Conservation (phyloP, 805 yeast species). For the Ogataea methanolica region DNA sequence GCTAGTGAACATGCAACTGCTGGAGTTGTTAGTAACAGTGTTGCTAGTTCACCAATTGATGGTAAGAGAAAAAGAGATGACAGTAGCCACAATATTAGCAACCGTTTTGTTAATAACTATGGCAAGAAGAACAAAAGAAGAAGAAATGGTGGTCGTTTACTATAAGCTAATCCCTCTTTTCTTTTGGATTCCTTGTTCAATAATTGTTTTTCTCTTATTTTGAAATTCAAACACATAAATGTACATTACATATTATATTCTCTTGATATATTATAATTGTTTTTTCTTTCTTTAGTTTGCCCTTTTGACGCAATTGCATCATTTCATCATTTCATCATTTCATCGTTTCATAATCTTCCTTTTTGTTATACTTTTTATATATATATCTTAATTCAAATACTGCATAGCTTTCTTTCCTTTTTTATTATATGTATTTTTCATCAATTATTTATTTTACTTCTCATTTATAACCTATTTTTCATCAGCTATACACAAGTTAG, state of each 20-base stretch:
- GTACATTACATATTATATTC: background rate
- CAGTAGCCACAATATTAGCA: background rate
- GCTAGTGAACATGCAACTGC: background rate
- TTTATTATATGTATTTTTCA: too few relatives aligned
- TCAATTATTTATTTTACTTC: background rate
- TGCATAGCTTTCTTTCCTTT: too few relatives aligned
- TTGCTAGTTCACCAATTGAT: background rate
- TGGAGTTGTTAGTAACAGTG: background rate
- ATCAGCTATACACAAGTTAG: too few relatives aligned
- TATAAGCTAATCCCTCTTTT: background rate
- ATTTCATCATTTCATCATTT: background rate
- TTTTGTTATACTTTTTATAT: background rate
- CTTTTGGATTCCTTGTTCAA: background rate
- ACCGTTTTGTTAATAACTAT: background rate
- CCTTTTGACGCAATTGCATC: background rate
- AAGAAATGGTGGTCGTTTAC: background rate
- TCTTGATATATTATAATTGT: background rate
- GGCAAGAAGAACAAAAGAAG: constrained; percentile 11
- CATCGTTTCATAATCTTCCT: background rate
- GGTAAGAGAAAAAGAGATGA: constrained; percentile 13
- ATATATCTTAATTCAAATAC: too few relatives aligned
- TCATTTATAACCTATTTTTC: background rate
- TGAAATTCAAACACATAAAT: too few relatives aligned
- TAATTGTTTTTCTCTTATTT: background rate
- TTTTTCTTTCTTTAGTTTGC: background rate